Evolutionary conservation across 2,329 filamentous ascomycete genomes (phyloP).

Genomic region (Colletotrichum nymphaeae): DNA sequence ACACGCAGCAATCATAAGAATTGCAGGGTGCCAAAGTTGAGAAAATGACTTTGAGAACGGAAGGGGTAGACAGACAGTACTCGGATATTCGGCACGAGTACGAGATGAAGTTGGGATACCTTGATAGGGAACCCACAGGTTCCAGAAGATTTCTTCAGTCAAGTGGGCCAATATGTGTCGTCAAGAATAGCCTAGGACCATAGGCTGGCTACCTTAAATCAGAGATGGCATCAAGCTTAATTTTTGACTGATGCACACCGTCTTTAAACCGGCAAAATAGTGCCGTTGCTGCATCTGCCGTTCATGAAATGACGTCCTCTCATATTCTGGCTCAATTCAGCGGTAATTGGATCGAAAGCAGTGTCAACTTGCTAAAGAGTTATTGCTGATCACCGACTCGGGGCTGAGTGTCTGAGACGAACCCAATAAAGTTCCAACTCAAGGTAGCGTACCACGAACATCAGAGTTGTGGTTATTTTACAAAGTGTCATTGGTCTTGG

Average conservation of each 20-base stretch:
- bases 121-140: constrained; percentile 1
- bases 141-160: constrained; percentile 10
- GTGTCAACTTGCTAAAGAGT: not conserved
- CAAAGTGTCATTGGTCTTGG: not conserved
- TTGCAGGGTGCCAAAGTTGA: not conserved
- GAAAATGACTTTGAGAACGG: not conserved
- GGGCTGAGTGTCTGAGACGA: not conserved
- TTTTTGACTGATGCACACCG: not conserved
- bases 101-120: not conserved
- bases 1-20: not conserved
- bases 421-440: not conserved
- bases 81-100: not conserved
- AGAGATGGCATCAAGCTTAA: constrained; percentile 19
- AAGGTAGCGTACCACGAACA: not conserved
- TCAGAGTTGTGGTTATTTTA: not conserved
- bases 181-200: constrained; percentile 4
- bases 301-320: not conserved
- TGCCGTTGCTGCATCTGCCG: not conserved
- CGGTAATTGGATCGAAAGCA: not conserved
- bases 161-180: constrained; percentile 21
- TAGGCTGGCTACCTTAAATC: not conserved
- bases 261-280: not conserved
- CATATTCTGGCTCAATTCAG: not conserved
- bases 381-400: not conserved
- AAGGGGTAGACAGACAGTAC: not conserved